Base-by-base conservation (phyloP, 768 basidiomycete genomes). In the Lactifluus volemus region DNA sequence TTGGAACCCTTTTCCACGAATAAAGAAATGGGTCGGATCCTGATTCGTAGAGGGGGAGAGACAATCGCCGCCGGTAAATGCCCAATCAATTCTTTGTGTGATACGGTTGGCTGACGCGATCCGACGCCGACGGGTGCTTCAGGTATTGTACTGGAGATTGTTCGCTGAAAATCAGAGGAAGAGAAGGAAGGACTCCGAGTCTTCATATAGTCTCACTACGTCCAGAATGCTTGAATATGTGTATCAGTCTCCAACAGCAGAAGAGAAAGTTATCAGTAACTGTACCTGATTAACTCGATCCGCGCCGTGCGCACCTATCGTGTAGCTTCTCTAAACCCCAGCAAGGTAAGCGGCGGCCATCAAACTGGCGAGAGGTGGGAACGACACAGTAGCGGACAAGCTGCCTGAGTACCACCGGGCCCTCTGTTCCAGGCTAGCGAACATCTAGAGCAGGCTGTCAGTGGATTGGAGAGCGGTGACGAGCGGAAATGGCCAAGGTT, bases 1-100 rank as follows among this genome's bases (percentile, higher is more conserved):
- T 69, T 98, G 15, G 97, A 98, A 70, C 81, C 89, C 1, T 96
- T 97, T 66, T 73, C 84, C 1, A 74, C 75, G 7, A 98, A 95
- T 74, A 99, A 98, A 73, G 91, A 95, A 58, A 97, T 98, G 97
- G 97, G 97, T 0, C 76, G 97, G 50, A 81, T 99, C 53, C 70
- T 99, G 64, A 77, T 99, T 60, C 78, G 97, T 48, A 77, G 96
- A 56, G 85, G 84, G 34, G 97, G 97, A 0, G 95, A 98, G 75
- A 98, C 97, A 0, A 89, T 99, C 61, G 92, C 86, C 42, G 95
- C 95, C 49, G 95, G 94, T 86, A 66, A 54, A 78, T 57, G 17
- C 25, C 29, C 25, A n/a, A 39, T 10, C 34, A 14, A 38, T 47
- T 14, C 5, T 12, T 25, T 25, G 1, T 25, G 25, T 25, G 25